Conservation (phyloP, 169 alveolate genomes). For the Sarcocystis neurona region DNA sequence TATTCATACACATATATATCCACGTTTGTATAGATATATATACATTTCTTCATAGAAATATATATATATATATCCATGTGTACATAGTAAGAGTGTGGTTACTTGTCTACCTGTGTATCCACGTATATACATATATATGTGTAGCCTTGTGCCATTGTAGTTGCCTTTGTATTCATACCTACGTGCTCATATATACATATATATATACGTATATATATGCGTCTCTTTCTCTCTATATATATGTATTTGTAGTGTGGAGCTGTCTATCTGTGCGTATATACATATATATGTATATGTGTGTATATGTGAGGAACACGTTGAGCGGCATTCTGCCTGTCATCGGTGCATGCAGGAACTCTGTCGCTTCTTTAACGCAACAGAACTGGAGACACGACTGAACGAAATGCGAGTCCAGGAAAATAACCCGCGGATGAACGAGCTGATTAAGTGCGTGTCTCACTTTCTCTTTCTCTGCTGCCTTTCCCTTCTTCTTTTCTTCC, state of each 20-base stretch:
- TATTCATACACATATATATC: no score
- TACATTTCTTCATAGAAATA: background rate
- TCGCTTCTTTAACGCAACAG: constrained; percentile 49
- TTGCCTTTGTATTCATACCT: background rate
- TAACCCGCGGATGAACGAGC: constrained; percentile 26
- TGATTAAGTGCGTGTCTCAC: background rate
- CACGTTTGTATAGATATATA: background rate
- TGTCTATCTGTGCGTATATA: background rate
- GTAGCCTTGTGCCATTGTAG: no score
- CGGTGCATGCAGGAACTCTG: constrained; percentile 24
- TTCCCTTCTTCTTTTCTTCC: background rate
- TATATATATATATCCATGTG: background rate
- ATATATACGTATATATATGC: background rate
- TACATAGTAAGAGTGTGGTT: background rate
- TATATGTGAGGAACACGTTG: background rate
- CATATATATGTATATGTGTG: background rate
- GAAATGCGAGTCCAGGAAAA: background rate
- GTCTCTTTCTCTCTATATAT: background rate
- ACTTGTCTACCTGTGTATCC: background rate
- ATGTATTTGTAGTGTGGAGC: background rate
- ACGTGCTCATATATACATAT: background rate
- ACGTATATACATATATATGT: background rate
- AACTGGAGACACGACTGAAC: constrained; percentile 27
- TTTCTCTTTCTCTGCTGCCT: background rate
- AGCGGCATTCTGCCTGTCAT: background rate